These are phyloP conservation scores for Penicillium sp. DNA, from an alignment of 2,329 filamentous ascomycete genomes.

Conservation along the genomic window DNA sequence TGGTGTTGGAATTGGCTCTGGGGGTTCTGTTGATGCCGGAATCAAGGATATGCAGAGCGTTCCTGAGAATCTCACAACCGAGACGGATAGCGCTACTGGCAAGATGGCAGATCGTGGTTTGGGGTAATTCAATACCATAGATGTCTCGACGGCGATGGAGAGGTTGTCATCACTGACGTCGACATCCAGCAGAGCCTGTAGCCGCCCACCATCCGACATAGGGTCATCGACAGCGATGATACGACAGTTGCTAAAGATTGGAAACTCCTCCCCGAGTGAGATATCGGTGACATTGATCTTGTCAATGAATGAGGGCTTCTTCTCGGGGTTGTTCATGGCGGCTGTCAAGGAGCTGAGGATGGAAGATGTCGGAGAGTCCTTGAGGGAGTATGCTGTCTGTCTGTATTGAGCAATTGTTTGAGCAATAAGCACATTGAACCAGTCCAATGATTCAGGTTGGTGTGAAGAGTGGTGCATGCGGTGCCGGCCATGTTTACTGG, in stretches of 20 bases:
- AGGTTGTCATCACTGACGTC: constrained; percentile 90
- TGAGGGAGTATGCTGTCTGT: constrained; percentile 87
- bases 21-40: constrained; percentile 56
- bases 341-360: constrained; percentile 84
- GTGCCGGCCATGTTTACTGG: constrained; percentile 44
- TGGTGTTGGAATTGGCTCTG: constrained; percentile 38
- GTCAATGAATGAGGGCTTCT: constrained; percentile 89
- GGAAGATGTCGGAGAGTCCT: constrained; percentile 53
- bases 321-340: constrained; percentile 79
- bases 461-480: constrained; percentile 66
- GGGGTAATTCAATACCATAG: constrained; percentile 90
- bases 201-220: constrained; percentile 65
- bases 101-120: constrained; percentile 85
- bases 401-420: constrained; percentile 96
- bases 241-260: constrained; percentile 97
- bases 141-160: constrained; percentile 91
- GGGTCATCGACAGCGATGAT: constrained; percentile 75
- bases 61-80: constrained; percentile 89
- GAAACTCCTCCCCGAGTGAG: constrained; percentile 92
- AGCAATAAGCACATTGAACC: constrained; percentile 97
- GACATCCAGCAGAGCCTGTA: constrained; percentile 96
- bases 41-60: constrained; percentile 93
- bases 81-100: constrained; percentile 88
- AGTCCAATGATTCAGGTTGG: constrained; percentile 94
- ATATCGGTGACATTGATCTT: constrained; percentile 93